phyloP scores from a whole-genome alignment of 2,329 filamentous ascomycete genomes.

The Fusarium coicis region DNA sequence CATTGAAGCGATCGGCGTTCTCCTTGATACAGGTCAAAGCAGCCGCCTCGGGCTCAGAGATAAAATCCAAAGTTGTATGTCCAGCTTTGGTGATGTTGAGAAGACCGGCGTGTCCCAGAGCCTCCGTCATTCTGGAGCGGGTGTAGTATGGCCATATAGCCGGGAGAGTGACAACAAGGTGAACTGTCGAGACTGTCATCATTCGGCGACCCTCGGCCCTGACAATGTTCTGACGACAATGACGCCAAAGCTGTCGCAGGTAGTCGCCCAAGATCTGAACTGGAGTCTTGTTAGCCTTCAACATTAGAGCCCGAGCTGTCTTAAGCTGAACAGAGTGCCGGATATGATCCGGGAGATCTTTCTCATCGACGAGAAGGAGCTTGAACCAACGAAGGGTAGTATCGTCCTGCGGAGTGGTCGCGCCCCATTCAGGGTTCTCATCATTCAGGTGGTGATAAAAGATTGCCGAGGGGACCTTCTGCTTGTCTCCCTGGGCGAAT shows the following conservation, averaged over 20 bases:
- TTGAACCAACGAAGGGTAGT: constrained; percentile 55
- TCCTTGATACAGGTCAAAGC: constrained; percentile 52
- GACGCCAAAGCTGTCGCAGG: constrained; percentile 49
- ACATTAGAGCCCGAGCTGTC: constrained; percentile 7
- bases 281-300: constrained; percentile 34
- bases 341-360: constrained; percentile 47
- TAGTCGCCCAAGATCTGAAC: constrained; percentile 49
- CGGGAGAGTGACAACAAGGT: constrained; percentile 56
- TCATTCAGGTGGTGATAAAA: constrained; percentile 15
- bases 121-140: constrained; percentile 50
- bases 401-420: constrained; percentile 39
- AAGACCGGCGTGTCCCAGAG: constrained; percentile 51
- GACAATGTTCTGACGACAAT: constrained; percentile 43
- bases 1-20: constrained; percentile 32
- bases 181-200: constrained; percentile 33
- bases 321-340: constrained; percentile 37
- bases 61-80: constrained; percentile 48
- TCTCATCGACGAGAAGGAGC: constrained; percentile 51
- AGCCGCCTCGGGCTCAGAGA: constrained; percentile 60
- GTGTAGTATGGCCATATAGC: constrained; percentile 59
- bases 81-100: constrained; percentile 41
- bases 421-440: constrained; percentile 46
- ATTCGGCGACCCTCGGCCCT: constrained; percentile 31
- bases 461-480: constrained; percentile 49
- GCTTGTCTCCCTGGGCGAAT: constrained; percentile 42